phyloP scores from a whole-genome alignment of 2,329 filamentous ascomycete species.

The Albifimbria verrucaria region DNA sequence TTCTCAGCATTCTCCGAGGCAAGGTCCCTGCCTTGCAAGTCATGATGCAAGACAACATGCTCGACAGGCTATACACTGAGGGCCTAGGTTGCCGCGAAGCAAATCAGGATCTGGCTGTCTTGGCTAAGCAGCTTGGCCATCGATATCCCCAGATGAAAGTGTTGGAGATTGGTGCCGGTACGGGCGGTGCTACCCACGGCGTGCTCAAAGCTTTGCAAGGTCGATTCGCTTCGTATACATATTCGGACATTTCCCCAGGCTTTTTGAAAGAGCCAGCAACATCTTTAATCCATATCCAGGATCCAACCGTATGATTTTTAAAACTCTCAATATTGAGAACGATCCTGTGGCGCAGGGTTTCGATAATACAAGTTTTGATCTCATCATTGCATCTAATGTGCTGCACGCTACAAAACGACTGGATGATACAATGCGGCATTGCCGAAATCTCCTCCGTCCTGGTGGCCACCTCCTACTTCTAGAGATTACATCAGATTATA shows the following conservation, averaged over 20 bases:
- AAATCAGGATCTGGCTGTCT: too few species aligned
- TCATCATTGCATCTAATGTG: neutral
- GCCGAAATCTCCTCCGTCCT: neutral
- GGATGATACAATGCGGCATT: neutral
- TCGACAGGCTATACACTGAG: too few species aligned
- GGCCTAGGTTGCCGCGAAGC: too few species aligned
- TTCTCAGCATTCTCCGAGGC: too few species aligned
- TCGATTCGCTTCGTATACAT: conserved; percentile 8
- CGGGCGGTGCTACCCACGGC: conserved; percentile 7
- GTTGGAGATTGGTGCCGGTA: conserved; percentile 8
- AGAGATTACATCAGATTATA: neutral
- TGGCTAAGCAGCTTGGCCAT: too few species aligned
- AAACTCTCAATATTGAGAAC: neutral
- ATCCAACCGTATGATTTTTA: neutral
- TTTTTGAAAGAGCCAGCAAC: conserved; percentile 3
- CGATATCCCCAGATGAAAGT: conserved; percentile 11
- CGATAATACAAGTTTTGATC: neutral
- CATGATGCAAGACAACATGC: too few species aligned
- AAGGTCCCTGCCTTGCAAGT: too few species aligned
- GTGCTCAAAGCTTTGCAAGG: conserved; percentile 4
- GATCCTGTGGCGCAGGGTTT: neutral
- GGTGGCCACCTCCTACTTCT: neutral
- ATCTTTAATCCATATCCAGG: neutral
- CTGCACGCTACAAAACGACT: neutral
- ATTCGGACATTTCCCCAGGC: conserved; percentile 7